A percentile compares a stretch with the other conserved stretches of the same genome.
Evolutionary conservation across 495 filamentous ascomycete species (phyloP).

Genomic region (Penicillium samsonianum): DNA sequence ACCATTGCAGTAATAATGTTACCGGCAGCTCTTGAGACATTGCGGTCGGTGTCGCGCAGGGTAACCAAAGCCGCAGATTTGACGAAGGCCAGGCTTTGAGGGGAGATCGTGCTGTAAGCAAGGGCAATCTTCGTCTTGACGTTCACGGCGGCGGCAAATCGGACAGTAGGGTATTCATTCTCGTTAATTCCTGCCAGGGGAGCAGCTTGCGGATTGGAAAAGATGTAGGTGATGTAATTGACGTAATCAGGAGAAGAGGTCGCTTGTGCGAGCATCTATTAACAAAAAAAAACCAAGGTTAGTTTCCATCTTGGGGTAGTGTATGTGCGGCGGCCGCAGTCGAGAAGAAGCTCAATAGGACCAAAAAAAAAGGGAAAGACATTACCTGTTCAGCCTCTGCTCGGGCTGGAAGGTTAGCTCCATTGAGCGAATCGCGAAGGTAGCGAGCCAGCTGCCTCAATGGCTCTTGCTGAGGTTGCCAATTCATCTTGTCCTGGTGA

Average conservation of each 20-base stretch:
- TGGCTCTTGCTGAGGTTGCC: constrained; percentile 87
- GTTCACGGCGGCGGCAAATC: constrained; percentile 86
- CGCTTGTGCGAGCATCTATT: constrained; percentile 90
- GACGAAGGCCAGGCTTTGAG: constrained; percentile 68
- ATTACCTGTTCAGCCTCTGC: constrained; percentile 69
- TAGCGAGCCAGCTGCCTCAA: constrained; percentile 85
- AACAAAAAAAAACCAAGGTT: neutral
- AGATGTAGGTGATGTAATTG: constrained; percentile 93
- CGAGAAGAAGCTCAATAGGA: constrained; percentile 9
- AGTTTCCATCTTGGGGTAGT: constrained; percentile 2
- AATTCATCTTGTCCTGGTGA: constrained; percentile 64
- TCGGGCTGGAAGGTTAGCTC: constrained; percentile 69
- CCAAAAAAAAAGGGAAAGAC: constrained; percentile 18
- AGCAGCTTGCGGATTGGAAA: constrained; percentile 67
- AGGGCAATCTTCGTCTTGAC: constrained; percentile 88
- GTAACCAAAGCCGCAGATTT: constrained; percentile 74
- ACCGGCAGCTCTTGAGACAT: constrained; percentile 86
- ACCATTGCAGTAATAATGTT: constrained; percentile 96
- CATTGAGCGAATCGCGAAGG: constrained; percentile 88
- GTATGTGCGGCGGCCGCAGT: neutral
- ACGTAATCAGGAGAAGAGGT: constrained; percentile 90
- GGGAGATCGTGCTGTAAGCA: constrained; percentile 69
- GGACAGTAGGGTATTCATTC: constrained; percentile 69
- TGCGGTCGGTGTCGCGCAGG: constrained; percentile 75
- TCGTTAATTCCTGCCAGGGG: constrained; percentile 54